These are phyloP conservation scores for Tetrastigma voinierianum DNA, from an alignment of 164 flowering plant species.

Conservation along the genomic window DNA sequence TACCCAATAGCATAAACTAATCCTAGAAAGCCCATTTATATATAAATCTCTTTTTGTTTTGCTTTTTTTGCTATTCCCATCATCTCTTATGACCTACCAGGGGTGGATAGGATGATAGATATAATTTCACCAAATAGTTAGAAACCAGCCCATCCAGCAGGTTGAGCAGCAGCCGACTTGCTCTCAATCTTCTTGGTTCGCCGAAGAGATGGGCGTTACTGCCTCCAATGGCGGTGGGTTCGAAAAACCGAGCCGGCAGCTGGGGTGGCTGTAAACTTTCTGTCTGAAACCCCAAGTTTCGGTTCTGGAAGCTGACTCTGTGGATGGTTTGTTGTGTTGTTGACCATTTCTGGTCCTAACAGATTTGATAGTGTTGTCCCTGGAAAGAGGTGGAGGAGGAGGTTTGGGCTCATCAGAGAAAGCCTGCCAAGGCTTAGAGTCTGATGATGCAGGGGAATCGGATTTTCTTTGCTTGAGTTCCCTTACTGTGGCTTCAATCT, in stretches of 20 bases:
- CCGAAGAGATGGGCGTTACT: constrained; percentile 45
- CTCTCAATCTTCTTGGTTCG: constrained; percentile 38
- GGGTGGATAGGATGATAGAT: background rate
- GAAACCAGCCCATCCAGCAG: constrained; percentile 99
- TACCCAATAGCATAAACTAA: constrained; percentile 4
- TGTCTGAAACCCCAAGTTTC: constrained; percentile 80
- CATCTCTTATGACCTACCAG: background rate
- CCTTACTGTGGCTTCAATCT: constrained; percentile 53
- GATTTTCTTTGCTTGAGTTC: constrained; percentile 54
- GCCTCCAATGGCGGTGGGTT: constrained; percentile 34
- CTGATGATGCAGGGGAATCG: constrained; percentile 39
- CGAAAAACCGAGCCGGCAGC: constrained; percentile 34
- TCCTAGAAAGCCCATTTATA: constrained; percentile 1
- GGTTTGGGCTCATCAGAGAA: constrained; percentile 43
- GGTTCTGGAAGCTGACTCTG: constrained; percentile 27
- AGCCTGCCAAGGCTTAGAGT: constrained; percentile 64
- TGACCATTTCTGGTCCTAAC: constrained; percentile 67
- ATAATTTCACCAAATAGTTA: constrained; percentile 19
- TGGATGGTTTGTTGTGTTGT: constrained; percentile 37
- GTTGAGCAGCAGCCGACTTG: constrained; percentile 54
- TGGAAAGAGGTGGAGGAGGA: constrained; percentile 24
- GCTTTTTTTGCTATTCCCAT: background rate
- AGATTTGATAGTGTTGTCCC: constrained; percentile 36
- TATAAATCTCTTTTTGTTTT: background rate
- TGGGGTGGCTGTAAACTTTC: constrained; percentile 65